Conservation (phyloP, 768 basidiomycete species). For the Russula compacta region DNA sequence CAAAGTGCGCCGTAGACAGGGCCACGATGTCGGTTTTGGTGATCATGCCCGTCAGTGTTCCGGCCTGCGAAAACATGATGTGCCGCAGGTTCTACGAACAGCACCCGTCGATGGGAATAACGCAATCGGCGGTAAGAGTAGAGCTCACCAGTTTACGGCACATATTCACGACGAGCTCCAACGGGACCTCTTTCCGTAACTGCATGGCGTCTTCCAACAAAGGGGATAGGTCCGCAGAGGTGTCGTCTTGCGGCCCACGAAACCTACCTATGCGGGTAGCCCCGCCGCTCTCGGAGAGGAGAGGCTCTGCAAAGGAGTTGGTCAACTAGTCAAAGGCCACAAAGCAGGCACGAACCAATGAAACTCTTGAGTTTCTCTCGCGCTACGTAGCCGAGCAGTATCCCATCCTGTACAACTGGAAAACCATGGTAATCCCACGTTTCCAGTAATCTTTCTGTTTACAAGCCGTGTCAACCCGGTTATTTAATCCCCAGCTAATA, state of each 20-base stretch:
- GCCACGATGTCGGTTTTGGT: slow-evolving; percentile 61
- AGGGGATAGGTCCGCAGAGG: slow-evolving; percentile 26
- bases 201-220: slow-evolving; percentile 43
- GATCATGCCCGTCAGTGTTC: slow-evolving; percentile 53
- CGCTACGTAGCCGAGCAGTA: slow-evolving; percentile 53
- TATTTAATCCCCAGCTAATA: neutral
- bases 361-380: slow-evolving; percentile 41
- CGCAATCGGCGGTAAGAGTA: neutral
- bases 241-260: neutral
- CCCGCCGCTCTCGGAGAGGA: neutral
- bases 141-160: slow-evolving; percentile 57
- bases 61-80: slow-evolving; percentile 54
- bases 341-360: slow-evolving; percentile 25
- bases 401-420: slow-evolving; percentile 46
- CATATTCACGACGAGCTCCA: slow-evolving; percentile 63
- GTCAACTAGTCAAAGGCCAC: neutral
- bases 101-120: neutral
- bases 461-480: neutral
- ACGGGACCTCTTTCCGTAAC: slow-evolving; percentile 58
- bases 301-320: slow-evolving; percentile 4
- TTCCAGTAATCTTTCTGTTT: slow-evolving; percentile 34
- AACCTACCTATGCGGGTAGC: slow-evolving; percentile 6
- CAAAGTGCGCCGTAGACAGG: slow-evolving; percentile 48
- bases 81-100: slow-evolving; percentile 51
- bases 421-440: slow-evolving; percentile 49